A percentile compares a stretch with the other conserved stretches of the same genome.
phyloP scores from a whole-genome alignment of 2,329 filamentous ascomycete genomes.

The Grosmannia serpens region DNA sequence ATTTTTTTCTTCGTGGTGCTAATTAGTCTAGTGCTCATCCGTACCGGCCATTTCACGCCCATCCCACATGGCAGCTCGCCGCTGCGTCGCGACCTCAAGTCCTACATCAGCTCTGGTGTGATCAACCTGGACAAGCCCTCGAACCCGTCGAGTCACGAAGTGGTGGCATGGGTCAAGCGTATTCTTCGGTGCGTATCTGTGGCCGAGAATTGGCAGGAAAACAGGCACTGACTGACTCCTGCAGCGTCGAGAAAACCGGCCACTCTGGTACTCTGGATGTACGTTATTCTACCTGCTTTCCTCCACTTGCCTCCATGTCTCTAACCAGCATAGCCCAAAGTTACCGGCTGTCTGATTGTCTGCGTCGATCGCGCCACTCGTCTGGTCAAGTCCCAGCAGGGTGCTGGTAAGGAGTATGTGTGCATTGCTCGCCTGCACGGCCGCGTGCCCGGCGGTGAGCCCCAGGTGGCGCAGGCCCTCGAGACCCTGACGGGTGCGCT shows the following conservation, averaged over 20 bases:
- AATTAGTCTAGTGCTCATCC: constrained; percentile 58
- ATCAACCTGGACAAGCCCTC: constrained; percentile 98
- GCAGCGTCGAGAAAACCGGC: constrained; percentile 84
- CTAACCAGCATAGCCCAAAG: constrained; percentile 51
- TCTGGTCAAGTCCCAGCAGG: constrained; percentile 97
- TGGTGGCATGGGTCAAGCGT: constrained; percentile 98
- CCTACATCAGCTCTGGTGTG: constrained; percentile 91
- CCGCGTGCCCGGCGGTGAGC: constrained; percentile 85
- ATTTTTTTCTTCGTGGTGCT: constrained; percentile 1
- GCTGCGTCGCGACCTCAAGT: constrained; percentile 88
- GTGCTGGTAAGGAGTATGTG: constrained; percentile 98
- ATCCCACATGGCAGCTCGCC: constrained; percentile 89
- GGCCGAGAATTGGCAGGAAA: background rate
- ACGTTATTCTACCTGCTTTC: background rate
- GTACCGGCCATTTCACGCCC: constrained; percentile 93
- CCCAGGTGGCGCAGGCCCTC: constrained; percentile 83
- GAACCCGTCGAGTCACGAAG: constrained; percentile 96
- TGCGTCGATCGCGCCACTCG: constrained; percentile 87
- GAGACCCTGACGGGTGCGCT: constrained; percentile 94
- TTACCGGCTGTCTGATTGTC: constrained; percentile 43
- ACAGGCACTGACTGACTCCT: background rate
- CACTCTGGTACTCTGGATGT: constrained; percentile 91
- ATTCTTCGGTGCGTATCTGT: constrained; percentile 61
- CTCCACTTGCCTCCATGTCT: background rate
- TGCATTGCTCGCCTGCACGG: constrained; percentile 92